Percentiles rank a stretch among this genome's conserved stretches.
phyloP scores from a whole-genome alignment of 371 early-diverging fungal genomes.

The Mucor saturninus region DNA sequence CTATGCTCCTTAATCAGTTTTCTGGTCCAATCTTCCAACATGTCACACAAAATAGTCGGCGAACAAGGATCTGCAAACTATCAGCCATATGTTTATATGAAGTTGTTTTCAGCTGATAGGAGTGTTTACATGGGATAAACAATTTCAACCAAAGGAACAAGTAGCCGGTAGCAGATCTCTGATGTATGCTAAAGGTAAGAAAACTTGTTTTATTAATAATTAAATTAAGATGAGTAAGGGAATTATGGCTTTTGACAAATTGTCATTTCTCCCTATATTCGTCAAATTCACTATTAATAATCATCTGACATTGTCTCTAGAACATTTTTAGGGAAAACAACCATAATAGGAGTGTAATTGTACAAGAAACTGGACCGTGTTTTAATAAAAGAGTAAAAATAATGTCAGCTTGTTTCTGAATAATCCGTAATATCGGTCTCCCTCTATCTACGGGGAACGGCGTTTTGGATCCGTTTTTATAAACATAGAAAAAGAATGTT shows the following conservation, averaged over 20 bases:
- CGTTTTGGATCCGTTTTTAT: neutral
- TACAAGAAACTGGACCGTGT: neutral
- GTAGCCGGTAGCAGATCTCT: too few species aligned
- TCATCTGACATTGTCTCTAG: conserved; percentile 2
- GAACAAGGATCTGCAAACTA: too few species aligned
- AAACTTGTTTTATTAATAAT: too few species aligned
- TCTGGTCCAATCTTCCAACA: too few species aligned
- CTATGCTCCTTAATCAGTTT: too few species aligned
- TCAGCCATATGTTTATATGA: too few species aligned
- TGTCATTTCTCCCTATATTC: conserved; percentile 7
- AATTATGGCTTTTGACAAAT: conserved; percentile 1
- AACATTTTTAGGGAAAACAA: neutral
- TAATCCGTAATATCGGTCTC: conserved; percentile 4
- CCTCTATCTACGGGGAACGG: conserved; percentile 4
- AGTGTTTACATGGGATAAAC: too few species aligned
- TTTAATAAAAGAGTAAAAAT: neutral
- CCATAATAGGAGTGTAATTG: neutral
- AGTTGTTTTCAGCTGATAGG: too few species aligned
- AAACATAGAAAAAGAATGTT: neutral
- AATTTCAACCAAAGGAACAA: too few species aligned
- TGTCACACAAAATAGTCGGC: too few species aligned
- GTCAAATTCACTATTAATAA: conserved; percentile 1
- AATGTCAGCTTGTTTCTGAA: conserved; percentile 1
- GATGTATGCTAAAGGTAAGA: too few species aligned
- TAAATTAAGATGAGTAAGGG: too few species aligned